Base-by-base conservation (phyloP, 495 filamentous ascomycete species). In the Trichodelitschia bisporula region DNA sequence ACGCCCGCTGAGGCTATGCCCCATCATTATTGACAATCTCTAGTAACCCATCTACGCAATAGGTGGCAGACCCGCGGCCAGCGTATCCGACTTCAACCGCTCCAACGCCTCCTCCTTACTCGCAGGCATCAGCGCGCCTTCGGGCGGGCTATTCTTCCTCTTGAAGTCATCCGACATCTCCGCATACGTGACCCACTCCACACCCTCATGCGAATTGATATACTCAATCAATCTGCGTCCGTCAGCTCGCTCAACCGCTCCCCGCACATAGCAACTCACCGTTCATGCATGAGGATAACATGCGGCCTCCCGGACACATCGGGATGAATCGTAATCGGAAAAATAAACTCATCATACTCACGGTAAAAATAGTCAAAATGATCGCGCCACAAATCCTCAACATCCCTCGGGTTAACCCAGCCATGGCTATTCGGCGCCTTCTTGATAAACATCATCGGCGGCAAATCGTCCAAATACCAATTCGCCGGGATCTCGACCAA, bases 61-160 rank as follows among this genome's bases (percentile, higher is more conserved):
- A n/a, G n/a, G n/a, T n/a, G n/a, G n/a, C n/a, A n/a, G n/a, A n/a
- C n/a, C n/a, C n/a, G n/a, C n/a, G n/a, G n/a, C n/a, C n/a, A n/a
- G n/a, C n/a, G n/a, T n/a, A n/a, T n/a, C n/a, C n/a, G n/a, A n/a
- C n/a, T n/a, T n/a, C n/a, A n/a, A n/a, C n/a, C n/a, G n/a, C n/a
- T n/a, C n/a, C n/a, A n/a, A n/a, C n/a, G n/a, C n/a, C 30, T 58
- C 63, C 4, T 65, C 66, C 12, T 47, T 37, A 14, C 57, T 47
- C 19, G 69, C 69, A 3, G 76, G 74, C 61, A 78, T 63, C 44
- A 68, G 46, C 2, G 73, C 73, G 1, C 70, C 73, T 28, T 48
- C 54, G 2, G 68, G 60, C 3, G 74, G 67, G 23, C 57, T 51
- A 34, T 74, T 77, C 46, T 67, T 76, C 32, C 52, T 62, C 34